Conservation (phyloP, 148 eudicot species). For the Pouteria glomerata region DNA sequence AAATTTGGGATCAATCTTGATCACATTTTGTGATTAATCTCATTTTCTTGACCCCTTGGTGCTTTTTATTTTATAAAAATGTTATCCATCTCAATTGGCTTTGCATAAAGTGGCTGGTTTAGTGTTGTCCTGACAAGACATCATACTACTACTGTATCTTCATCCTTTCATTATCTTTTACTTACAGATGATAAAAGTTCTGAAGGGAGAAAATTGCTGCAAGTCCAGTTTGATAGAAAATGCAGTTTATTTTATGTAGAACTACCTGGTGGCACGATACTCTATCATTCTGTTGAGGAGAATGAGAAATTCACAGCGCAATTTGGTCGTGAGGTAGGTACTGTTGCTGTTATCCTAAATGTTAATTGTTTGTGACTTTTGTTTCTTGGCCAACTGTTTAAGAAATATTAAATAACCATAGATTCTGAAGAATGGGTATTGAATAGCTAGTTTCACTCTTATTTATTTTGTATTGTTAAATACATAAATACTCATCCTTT, state of each 20-base stretch:
- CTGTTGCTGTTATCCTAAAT: neutral
- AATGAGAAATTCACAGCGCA: slow-evolving; percentile 77
- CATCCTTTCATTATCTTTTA: neutral
- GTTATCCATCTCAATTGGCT: slow-evolving; percentile 2
- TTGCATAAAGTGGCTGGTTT: neutral
- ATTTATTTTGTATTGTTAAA: neutral
- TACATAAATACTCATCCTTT: neutral
- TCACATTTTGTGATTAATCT: neutral
- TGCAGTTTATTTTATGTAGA: slow-evolving; percentile 83
- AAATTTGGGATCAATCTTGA: neutral
- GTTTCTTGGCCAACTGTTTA: neutral
- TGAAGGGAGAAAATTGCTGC: slow-evolving; percentile 50
- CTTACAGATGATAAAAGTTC: slow-evolving; percentile 42
- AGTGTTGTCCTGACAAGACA: neutral
- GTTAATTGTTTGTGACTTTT: neutral
- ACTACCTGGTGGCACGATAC: slow-evolving; percentile 69
- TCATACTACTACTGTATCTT: neutral
- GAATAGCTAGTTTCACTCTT: neutral
- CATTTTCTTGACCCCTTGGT: neutral
- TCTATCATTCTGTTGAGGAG: slow-evolving; percentile 66
- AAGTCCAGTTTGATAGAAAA: slow-evolving; percentile 42
- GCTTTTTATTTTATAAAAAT: neutral
- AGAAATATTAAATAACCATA: neutral
- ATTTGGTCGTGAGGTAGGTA: slow-evolving; percentile 90
- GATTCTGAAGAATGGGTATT: neutral